Conservation (phyloP, 352 stramenopile species). For the Pythium biforme region DNA sequence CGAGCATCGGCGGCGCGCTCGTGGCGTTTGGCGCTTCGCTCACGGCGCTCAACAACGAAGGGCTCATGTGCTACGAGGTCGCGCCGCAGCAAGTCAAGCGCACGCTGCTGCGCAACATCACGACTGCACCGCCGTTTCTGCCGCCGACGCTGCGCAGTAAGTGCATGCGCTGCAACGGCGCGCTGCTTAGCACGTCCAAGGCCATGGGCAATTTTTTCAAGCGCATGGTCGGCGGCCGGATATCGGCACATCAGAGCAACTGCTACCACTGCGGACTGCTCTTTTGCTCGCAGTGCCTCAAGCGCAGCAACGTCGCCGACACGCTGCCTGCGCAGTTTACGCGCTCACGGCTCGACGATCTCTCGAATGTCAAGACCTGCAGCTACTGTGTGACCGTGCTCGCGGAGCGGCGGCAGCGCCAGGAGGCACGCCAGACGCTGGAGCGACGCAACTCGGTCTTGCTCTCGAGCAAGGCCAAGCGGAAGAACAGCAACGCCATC, state of each 20-base stretch:
- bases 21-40: slow-evolving; percentile 65
- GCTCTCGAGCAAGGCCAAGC: slow-evolving; percentile 21
- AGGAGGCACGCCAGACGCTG: slow-evolving; percentile 45
- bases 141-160: slow-evolving; percentile 51
- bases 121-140: slow-evolving; percentile 43
- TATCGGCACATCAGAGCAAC: slow-evolving; percentile 58
- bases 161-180: slow-evolving; percentile 73
- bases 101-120: slow-evolving; percentile 70
- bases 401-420: slow-evolving; percentile 55
- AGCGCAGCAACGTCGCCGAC: slow-evolving; percentile 43
- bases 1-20: slow-evolving; percentile 52
- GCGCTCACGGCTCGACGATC: slow-evolving; percentile 53
- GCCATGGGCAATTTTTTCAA: slow-evolving; percentile 60
- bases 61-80: slow-evolving; percentile 82
- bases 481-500: slow-evolving; percentile 14
- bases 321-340: slow-evolving; percentile 45
- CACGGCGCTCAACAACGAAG: slow-evolving; percentile 55
- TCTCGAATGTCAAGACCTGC: slow-evolving; percentile 58
- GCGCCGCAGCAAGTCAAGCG: slow-evolving; percentile 57
- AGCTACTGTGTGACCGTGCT: slow-evolving; percentile 62
- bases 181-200: slow-evolving; percentile 48
- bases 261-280: slow-evolving; percentile 84
- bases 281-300: slow-evolving; percentile 66
- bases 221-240: slow-evolving; percentile 39
- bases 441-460: slow-evolving; percentile 55